Conservation (phyloP, 306 rosid species). For the Acacia confusa region DNA sequence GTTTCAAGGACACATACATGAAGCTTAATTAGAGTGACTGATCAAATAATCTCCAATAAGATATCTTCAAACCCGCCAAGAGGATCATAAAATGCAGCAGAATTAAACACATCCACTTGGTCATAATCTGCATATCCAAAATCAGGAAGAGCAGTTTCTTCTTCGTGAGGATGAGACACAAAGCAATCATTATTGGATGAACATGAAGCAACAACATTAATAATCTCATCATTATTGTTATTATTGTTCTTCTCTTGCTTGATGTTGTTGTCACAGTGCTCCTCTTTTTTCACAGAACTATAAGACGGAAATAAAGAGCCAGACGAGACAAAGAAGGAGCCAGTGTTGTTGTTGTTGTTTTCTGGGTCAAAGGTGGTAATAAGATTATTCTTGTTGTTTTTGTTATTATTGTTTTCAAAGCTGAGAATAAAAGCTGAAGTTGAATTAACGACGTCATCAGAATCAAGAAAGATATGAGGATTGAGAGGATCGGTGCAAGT, state of each 20-base stretch:
- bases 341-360: not conserved
- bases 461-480: slow-evolving; percentile 52
- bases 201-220: not conserved
- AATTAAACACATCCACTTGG: not conserved
- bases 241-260: not conserved
- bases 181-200: not conserved
- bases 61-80: not conserved
- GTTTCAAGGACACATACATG: too few relatives aligned
- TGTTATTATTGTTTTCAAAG: slow-evolving; percentile 35
- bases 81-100: not conserved
- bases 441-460: slow-evolving; percentile 7
- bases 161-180: not conserved
- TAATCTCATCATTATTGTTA: not conserved
- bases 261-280: not conserved
- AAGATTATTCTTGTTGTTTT: not conserved
- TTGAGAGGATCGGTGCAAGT: slow-evolving; percentile 43
- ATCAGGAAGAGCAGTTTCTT: not conserved
- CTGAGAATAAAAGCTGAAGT: slow-evolving; percentile 41
- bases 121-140: not conserved
- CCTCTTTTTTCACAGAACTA: not conserved
- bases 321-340: slow-evolving; percentile 26
- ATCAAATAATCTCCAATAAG: not conserved
- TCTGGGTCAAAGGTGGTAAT: not conserved
- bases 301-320: not conserved
- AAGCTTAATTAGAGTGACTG: not conserved